Percentiles rank a stretch among this genome's conserved stretches.
These are phyloP conservation scores for Candida ipomoeae DNA, from an alignment of 805 yeast genomes.

Conservation along the genomic window DNA sequence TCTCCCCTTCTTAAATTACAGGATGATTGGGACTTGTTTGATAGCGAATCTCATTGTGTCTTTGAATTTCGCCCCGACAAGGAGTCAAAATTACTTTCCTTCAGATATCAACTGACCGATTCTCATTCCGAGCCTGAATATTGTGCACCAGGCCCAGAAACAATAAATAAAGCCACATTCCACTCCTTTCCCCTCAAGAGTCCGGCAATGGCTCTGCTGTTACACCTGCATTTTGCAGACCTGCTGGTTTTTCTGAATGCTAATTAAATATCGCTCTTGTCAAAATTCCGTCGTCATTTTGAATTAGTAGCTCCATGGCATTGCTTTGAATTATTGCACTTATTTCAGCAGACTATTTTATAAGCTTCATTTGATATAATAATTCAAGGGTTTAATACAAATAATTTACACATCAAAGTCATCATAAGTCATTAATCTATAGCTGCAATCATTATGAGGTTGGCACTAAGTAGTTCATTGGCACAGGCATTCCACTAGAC, in stretches of 20 bases:
- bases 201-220: not conserved
- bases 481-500: slow-evolving; percentile 5
- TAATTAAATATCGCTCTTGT: not conserved
- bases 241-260: not conserved
- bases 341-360: not conserved
- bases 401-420: too few species aligned
- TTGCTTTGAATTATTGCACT: not conserved
- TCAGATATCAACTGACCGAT: not conserved
- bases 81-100: not conserved
- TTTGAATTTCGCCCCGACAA: not conserved
- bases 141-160: not conserved
- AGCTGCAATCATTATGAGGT: not conserved
- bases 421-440: not conserved
- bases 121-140: not conserved
- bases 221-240: not conserved
- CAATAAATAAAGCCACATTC: not conserved
- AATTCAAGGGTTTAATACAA: too few species aligned
- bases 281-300: not conserved
- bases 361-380: not conserved
- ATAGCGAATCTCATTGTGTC: not conserved
- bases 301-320: not conserved
- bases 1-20: not conserved
- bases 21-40: not conserved
- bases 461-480: not conserved
- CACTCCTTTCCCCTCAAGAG: not conserved